Evolutionary conservation across 306 rosid species (phyloP).

Genomic region (Erythrophleum fordii): DNA sequence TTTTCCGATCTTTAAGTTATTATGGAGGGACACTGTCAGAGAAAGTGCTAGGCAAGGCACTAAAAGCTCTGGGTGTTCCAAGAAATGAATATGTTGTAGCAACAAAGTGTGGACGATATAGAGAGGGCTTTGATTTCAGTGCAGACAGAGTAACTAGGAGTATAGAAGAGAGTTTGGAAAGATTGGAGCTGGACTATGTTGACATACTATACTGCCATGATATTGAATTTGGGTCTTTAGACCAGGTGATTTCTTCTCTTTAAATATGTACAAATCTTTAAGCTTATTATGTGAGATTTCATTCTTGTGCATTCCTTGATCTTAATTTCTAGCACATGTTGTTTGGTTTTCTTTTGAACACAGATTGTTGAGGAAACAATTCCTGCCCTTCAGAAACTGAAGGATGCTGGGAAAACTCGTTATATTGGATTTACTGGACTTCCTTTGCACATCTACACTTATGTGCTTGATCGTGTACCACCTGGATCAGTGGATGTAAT

Average conservation of each 20-base stretch:
- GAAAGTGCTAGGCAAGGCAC: slow-evolving; percentile 75
- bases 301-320: slow-evolving; percentile 2
- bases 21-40: slow-evolving; percentile 90
- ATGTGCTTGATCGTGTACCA: slow-evolving; percentile 86
- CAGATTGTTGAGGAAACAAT: slow-evolving; percentile 87
- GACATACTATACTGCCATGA: slow-evolving; percentile 96
- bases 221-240: slow-evolving; percentile 84
- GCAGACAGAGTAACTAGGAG: slow-evolving; percentile 84
- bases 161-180: slow-evolving; percentile 88
- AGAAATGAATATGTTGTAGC: slow-evolving; percentile 79
- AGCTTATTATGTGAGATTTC: background rate
- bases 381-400: slow-evolving; percentile 81
- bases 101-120: slow-evolving; percentile 89
- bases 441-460: slow-evolving; percentile 73
- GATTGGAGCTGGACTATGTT: slow-evolving; percentile 86
- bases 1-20: slow-evolving; percentile 47
- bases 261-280: background rate
- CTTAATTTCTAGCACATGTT: background rate
- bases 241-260: slow-evolving; percentile 58
- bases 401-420: slow-evolving; percentile 81
- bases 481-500: slow-evolving; percentile 79
- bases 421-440: slow-evolving; percentile 93
- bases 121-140: slow-evolving; percentile 87
- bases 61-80: slow-evolving; percentile 74
- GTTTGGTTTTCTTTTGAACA: slow-evolving; percentile 23